Percentiles rank a stretch among this genome's conserved stretches.
These are phyloP conservation scores for Entonaema liquescens DNA, from an alignment of 495 filamentous ascomycete species.

Conservation along the genomic window DNA sequence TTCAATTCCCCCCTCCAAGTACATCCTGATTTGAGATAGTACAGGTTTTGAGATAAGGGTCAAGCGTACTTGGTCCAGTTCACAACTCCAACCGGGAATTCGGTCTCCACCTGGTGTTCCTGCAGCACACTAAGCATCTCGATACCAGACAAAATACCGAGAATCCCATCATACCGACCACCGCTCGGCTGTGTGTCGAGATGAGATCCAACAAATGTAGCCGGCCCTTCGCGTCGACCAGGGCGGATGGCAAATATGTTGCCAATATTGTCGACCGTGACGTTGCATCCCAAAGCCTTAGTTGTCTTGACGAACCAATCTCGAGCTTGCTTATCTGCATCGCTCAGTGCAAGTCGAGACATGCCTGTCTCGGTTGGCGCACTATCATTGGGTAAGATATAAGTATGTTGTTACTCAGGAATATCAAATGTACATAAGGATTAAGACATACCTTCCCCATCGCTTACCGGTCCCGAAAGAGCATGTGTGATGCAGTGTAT, in stretches of 20 bases:
- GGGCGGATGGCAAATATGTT: slow-evolving; percentile 80
- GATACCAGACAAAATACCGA: slow-evolving; percentile 76
- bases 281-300: slow-evolving; percentile 66
- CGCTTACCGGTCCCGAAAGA: slow-evolving; percentile 41
- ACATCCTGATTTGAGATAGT: not conserved
- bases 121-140: slow-evolving; percentile 74
- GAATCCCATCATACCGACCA: slow-evolving; percentile 79
- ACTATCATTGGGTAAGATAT: slow-evolving; percentile 11
- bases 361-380: slow-evolving; percentile 51
- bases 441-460: slow-evolving; percentile 42
- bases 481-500: slow-evolving; percentile 40
- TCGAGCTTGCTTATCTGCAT: slow-evolving; percentile 74
- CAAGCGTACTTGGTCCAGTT: slow-evolving; percentile 79
- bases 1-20: not conserved
- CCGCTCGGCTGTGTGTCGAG: slow-evolving; percentile 82
- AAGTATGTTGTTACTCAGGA: slow-evolving; percentile 4
- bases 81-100: slow-evolving; percentile 74
- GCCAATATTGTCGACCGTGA: slow-evolving; percentile 58
- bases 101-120: slow-evolving; percentile 74
- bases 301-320: slow-evolving; percentile 80
- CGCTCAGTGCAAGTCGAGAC: slow-evolving; percentile 68
- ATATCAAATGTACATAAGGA: not conserved
- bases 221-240: slow-evolving; percentile 50
- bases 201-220: slow-evolving; percentile 77
- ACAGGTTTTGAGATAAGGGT: not conserved